Evolutionary conservation across 2,329 filamentous ascomycete species (phyloP).

Genomic region (Aotearoamyces nothofagi): DNA sequence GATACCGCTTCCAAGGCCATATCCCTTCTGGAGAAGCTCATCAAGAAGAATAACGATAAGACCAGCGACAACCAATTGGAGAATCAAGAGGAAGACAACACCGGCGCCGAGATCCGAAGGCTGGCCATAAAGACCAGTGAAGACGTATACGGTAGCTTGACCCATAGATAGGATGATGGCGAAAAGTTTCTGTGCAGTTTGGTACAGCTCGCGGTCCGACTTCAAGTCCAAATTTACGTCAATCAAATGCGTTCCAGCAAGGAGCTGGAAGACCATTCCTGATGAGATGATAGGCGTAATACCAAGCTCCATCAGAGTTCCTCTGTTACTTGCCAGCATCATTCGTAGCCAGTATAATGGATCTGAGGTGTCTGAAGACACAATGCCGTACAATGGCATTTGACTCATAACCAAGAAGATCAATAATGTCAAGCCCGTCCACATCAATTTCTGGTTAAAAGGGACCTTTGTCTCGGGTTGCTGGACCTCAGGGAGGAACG

Average conservation of each 20-base stretch:
- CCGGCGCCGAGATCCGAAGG: constrained; percentile 93
- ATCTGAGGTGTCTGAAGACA: constrained; percentile 96
- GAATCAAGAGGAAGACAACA: constrained; percentile 95
- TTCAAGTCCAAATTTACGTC: constrained; percentile 99
- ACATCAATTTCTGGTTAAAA: constrained; percentile 98
- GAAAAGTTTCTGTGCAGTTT: constrained; percentile 97
- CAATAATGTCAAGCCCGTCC: constrained; percentile 84
- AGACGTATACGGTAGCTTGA: constrained; percentile 94
- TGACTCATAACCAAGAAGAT: constrained; percentile 99
- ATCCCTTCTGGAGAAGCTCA: constrained; percentile 98
- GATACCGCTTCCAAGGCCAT: constrained; percentile 95
- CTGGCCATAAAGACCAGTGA: constrained; percentile 94
- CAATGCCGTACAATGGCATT: constrained; percentile 98
- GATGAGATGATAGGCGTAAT: constrained; percentile 99
- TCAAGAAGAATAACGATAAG: constrained; percentile 98
- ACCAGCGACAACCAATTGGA: constrained; percentile 93
- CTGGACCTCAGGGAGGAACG: constrained; percentile 98
- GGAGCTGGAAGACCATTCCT: constrained; percentile 99
- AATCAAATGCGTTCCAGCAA: constrained; percentile 98
- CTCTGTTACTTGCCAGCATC: constrained; percentile 98
- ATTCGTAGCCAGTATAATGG: constrained; percentile 99
- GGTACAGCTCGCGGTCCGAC: constrained; percentile 98
- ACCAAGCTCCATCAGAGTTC: constrained; percentile 90
- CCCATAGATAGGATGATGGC: constrained; percentile 96
- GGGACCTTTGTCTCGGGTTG: constrained; percentile 96